Evolutionary conservation across 2,329 filamentous ascomycete species (phyloP), one percentile per base, ranked within the genome.

Genomic region (Epichloe sibirici): DNA sequence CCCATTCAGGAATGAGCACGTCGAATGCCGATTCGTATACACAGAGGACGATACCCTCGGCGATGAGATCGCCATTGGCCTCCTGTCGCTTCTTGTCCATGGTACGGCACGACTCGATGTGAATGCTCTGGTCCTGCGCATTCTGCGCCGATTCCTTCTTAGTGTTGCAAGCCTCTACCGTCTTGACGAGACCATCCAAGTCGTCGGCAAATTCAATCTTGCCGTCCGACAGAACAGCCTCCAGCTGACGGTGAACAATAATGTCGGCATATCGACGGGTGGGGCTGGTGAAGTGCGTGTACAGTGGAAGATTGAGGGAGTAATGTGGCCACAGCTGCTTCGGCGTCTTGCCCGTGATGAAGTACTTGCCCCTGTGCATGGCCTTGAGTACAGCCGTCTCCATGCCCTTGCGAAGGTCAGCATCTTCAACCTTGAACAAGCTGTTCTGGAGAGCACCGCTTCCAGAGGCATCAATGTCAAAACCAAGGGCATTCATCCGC

Each of bases 1-100:
- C 93, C 76, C 90, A 98, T 66, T 98, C 90, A 5, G 93, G 93
- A 66, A 98, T 97, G 57, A 98, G 79, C 44, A 98, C 89, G 68
- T 98, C 93, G 66, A 98, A 98, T 21, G 93, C 93, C 31, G 93
- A 97, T 71, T 98, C 93, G 69, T 98, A 98, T 35, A 98, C 93
- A 65, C 89, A 95, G 52, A 98, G 78, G 48, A 98, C 90, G 62
- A 98, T 91, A 60, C 93, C 93, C 67, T 97, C 91, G 62, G 86
- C 90, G 66, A 98, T 90, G 51, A 98, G 79, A 59, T 98, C 93
- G 47, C 89, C 90, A 57, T 91, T 90, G 60, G 83, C 79, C 61
- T 94, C 88, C 66, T 89, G 84, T 59, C 88, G 83, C 69, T 86
- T 87, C 74, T 88, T 90, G 71, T 97, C 90, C 88, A 98, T 96